These are phyloP conservation scores for Ascocoryne sarcoides DNA, from an alignment of 2,329 filamentous ascomycete genomes.

Conservation along the genomic window DNA sequence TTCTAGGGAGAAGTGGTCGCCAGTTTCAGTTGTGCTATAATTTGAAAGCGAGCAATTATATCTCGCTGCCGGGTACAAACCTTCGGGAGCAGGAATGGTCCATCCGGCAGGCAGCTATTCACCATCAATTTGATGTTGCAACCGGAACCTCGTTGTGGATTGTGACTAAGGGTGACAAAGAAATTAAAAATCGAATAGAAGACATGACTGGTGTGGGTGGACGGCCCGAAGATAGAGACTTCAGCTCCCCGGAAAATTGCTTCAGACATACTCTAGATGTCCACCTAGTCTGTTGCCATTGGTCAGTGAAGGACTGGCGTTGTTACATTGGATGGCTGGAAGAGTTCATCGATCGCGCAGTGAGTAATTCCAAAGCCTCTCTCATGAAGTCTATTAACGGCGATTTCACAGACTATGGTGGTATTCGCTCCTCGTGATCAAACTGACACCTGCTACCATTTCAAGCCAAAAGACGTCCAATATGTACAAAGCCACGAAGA, in stretches of 20 bases:
- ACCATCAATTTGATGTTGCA: constrained; percentile 23
- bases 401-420: too few species aligned
- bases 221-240: constrained; percentile 28
- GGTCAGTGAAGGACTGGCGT: constrained; percentile 36
- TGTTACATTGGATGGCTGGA: constrained; percentile 35
- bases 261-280: constrained; percentile 31
- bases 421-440: too few species aligned
- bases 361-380: too few species aligned
- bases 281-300: constrained; percentile 33
- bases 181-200: constrained; percentile 26
- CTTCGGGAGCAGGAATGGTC: constrained; percentile 13
- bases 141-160: constrained; percentile 34
- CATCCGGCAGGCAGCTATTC: constrained; percentile 20
- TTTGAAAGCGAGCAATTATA: constrained; percentile 17
- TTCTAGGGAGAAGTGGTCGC: constrained; percentile 16
- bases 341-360: constrained; percentile 25
- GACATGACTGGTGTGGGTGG: constrained; percentile 28
- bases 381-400: too few species aligned
- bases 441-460: too few species aligned
- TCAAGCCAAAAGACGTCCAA: constrained; percentile 27
- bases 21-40: constrained; percentile 24
- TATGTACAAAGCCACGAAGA: constrained; percentile 33
- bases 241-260: constrained; percentile 25
- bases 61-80: not conserved
- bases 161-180: constrained; percentile 29